Conservation (phyloP, 306 rosid genomes). For the Carpinus viminea region DNA sequence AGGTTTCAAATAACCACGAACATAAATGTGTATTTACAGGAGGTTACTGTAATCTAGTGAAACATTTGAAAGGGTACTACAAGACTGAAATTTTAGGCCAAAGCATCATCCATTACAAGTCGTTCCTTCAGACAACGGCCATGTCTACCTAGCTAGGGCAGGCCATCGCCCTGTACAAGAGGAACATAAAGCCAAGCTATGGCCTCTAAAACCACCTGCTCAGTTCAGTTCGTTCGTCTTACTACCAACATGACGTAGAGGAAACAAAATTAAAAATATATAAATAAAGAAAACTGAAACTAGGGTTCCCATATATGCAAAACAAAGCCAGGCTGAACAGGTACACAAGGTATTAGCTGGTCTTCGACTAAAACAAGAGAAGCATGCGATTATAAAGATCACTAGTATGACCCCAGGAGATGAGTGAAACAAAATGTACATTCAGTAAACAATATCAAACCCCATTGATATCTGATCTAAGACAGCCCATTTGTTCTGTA, state of each 20-base stretch:
- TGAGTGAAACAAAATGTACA: conserved; percentile 42
- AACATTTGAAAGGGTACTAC: background rate
- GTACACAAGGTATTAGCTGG: conserved; percentile 28
- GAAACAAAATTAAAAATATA: conserved; percentile 10
- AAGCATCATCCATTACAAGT: conserved; percentile 19
- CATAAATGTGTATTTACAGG: background rate
- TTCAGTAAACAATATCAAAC: conserved; percentile 40
- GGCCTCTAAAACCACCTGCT: conserved; percentile 14
- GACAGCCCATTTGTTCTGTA: conserved; percentile 88
- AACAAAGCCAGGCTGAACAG: conserved; percentile 20
- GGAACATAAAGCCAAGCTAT: background rate
- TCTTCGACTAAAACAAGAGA: conserved; percentile 25
- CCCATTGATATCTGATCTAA: conserved; percentile 60
- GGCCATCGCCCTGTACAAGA: conserved; percentile 28
- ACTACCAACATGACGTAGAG: conserved; percentile 14
- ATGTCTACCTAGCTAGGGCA: conserved; percentile 11
- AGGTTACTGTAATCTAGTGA: background rate
- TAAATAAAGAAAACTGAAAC: conserved; percentile 5
- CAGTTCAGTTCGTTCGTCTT: background rate
- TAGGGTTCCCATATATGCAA: conserved; percentile 31
- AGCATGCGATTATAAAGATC: conserved; percentile 25
- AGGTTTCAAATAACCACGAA: background rate
- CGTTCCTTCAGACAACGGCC: conserved; percentile 12
- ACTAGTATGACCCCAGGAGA: conserved; percentile 31
- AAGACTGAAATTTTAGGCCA: background rate